Base-by-base conservation (phyloP, 2,329 filamentous ascomycete genomes). In the Dactylellina leptospora region DNA sequence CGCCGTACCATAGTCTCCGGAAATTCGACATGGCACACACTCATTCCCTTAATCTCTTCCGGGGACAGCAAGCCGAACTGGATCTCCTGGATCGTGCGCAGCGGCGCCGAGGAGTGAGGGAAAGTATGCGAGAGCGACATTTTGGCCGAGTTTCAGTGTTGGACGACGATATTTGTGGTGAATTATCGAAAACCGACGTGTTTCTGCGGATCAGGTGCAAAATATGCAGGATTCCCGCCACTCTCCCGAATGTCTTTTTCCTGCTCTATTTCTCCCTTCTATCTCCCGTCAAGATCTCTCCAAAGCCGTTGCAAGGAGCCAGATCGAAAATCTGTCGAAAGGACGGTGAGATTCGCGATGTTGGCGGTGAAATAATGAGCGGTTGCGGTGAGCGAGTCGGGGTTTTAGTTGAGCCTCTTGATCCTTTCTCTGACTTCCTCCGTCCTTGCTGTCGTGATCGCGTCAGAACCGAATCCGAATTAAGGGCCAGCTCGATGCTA, bases 31-130 rank as follows among this genome's bases (percentile, higher is more conserved):
- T 96, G 91, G 77, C 89, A 90, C 75, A 97, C 93, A 82, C 93
- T 97, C 92, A 97, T 96, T 78, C 90, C 93, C 85, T 99, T 97
- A 82, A 97, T 96, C 84, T 99, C 96, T 81, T 99, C 95, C 23
- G 95, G 95, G 33, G 95, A 96, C 81, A 99, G 87, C 80, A 99
- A 87, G 79, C 95, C 95, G 80, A 99, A 99, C 85, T 99, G 96
- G 78, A 99, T 96, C 85, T 99, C 96, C 85, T 97, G 90, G 78
- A 99, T 93, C 76, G 90, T 96, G 85, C 95, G 93, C 86, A 97
- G 86, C 81, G 93, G 93, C 87, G 91, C 93, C 86, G 90, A 93
- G 80, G 91, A 96, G 82, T 92, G 91, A 79, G 90, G 85, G 79
- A 96, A 96, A 80, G 89, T 89, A 76, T 93, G 88, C 83, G 96